Base-by-base conservation (phyloP, 768 basidiomycete species). In the Russula abietina region DNA sequence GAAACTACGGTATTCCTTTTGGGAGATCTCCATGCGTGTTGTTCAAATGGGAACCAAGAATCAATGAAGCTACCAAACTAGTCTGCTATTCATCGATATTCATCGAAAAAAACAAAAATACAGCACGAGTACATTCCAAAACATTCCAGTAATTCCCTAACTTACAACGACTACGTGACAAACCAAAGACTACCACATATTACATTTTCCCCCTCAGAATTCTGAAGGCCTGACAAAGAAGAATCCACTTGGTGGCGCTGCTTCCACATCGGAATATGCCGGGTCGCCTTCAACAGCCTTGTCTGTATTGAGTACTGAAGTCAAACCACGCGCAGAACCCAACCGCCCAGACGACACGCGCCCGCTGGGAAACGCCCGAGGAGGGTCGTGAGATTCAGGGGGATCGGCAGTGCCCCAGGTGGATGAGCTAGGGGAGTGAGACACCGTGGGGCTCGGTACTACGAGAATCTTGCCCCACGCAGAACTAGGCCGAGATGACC, bases 401-500 rank as follows among this genome's bases (percentile, higher is more conserved):
- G 50, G 48, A 45, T 30, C 8, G 38, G 41, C 6, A 9, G 19
- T n/a, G 1, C 22, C 57, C 62, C 57, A 59, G 19, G 5, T 36
- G 8, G 52, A 28, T 3, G 43, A 33, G 57, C n/a, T 38, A 9
- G 57, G 51, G 2, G 50, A 1, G 17, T 30, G 33, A 10, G 56
- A 38, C 17, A 33, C 19, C 10, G 51, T 53, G 12, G 62, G 52
- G 8, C 57, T 55, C 3, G 62, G 62, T 8, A 63, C 52, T 38
- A 63, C 52, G 33, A 59, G 62, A 10, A 63, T 59, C 45, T 63
- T 63, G 11, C 52, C 57, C 57, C 62, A 59, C 2, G 51, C 52
- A 10, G 57, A 59, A 5, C 8, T 43, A 4, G 57, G 14, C 17
- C 38, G 14, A 9, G 28, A 22, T 30, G 52, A 10, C 16, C 45